phyloP scores from a whole-genome alignment of 2,329 filamentous ascomycete genomes.

The Tolypocladium amazonense region DNA sequence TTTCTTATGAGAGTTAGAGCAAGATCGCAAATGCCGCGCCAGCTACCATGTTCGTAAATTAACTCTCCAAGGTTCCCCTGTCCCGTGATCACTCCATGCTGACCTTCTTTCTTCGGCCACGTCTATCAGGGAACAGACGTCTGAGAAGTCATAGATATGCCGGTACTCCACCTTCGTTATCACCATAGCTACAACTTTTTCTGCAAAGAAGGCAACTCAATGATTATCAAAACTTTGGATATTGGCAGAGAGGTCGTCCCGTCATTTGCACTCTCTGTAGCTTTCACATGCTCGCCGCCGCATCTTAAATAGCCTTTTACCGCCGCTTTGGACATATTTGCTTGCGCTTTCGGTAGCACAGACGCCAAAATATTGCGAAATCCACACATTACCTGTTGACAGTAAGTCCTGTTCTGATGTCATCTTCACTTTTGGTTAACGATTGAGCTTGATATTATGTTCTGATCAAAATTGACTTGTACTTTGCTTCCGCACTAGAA shows the following conservation, averaged over 20 bases:
- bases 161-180: background rate
- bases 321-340: background rate
- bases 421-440: background rate
- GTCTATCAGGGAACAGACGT: background rate
- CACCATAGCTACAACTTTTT: background rate
- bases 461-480: background rate
- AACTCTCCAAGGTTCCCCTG: background rate
- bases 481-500: background rate
- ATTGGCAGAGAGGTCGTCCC: background rate
- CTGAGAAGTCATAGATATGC: background rate
- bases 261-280: no score
- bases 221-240: background rate
- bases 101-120: background rate
- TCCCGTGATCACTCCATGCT: background rate
- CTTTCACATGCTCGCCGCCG: background rate
- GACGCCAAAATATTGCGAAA: background rate
- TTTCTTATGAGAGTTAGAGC: background rate
- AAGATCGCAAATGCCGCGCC: background rate
- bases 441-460: no score
- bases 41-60: background rate
- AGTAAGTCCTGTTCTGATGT: background rate
- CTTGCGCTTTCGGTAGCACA: background rate
- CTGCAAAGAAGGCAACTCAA: background rate
- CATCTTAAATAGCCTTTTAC: background rate
- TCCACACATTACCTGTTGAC: background rate